Percentiles rank a stretch among this genome's conserved stretches.
Conservation (phyloP, 2,329 filamentous ascomycete genomes). For the Fusarium verticillioides region DNA sequence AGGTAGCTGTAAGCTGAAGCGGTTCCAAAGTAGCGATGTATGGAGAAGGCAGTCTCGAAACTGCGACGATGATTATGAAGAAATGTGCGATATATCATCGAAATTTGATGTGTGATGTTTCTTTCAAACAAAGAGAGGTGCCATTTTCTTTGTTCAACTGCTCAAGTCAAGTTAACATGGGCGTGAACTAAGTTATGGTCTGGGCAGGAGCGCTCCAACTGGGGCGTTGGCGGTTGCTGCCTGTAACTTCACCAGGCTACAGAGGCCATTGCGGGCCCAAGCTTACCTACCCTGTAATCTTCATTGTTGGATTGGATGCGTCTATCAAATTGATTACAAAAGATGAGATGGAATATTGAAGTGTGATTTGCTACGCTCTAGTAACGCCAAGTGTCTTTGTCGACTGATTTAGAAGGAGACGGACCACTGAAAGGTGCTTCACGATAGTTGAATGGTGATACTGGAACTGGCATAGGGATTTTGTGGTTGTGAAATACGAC, state of each 20-base stretch:
- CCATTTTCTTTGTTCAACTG: conserved; percentile 2
- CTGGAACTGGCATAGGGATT: background rate
- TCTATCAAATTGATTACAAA: background rate
- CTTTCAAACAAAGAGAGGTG: background rate
- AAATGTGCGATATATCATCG: background rate
- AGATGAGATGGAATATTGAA: background rate
- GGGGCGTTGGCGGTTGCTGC: conserved; percentile 28
- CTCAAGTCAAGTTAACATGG: background rate
- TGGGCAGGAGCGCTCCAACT: conserved; percentile 12
- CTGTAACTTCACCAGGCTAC: conserved; percentile 18
- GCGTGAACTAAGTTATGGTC: background rate
- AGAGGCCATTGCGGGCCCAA: conserved; percentile 18
- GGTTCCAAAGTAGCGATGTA: background rate
- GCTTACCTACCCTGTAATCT: background rate
- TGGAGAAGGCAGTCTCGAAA: background rate
- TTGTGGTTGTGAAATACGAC: background rate
- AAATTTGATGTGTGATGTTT: background rate
- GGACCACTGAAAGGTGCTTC: background rate
- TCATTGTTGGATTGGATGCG: background rate
- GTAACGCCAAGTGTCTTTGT: background rate
- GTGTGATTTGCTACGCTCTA: conserved; percentile 9
- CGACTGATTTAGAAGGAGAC: background rate
- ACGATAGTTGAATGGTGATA: background rate
- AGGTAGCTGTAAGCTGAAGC: conserved; percentile 13
- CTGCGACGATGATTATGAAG: background rate